Conservation (phyloP, 176 grass and related monocot genomes). For the Musa troglodytarum region DNA sequence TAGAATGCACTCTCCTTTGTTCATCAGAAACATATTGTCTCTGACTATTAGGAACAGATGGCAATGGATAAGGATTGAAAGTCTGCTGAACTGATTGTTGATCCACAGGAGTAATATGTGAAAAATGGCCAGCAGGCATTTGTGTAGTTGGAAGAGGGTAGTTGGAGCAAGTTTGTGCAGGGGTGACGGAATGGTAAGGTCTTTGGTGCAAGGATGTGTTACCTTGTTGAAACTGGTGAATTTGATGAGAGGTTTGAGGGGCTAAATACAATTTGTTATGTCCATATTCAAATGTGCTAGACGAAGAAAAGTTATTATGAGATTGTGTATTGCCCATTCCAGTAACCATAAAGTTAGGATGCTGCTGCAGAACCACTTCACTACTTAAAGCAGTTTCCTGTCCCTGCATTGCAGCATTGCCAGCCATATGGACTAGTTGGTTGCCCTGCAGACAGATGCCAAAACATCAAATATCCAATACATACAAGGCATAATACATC, state of each 20-base stretch:
- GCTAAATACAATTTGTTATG: constrained; percentile 45
- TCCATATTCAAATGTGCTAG: constrained; percentile 51
- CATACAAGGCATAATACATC: not conserved
- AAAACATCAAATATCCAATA: not conserved
- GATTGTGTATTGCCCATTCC: constrained; percentile 45
- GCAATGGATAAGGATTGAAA: constrained; percentile 44
- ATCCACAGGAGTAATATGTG: constrained; percentile 44
- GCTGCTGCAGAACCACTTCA: constrained; percentile 21
- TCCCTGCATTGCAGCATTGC: constrained; percentile 42
- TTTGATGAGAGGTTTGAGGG: constrained; percentile 47
- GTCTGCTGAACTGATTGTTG: constrained; percentile 49
- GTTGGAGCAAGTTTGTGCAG: constrained; percentile 37
- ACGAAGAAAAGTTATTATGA: constrained; percentile 34
- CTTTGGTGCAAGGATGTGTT: constrained; percentile 54
- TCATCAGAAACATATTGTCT: constrained; percentile 53
- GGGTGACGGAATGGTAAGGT: constrained; percentile 49
- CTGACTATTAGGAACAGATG: constrained; percentile 51
- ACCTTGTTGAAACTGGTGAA: constrained; percentile 54
- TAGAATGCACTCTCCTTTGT: constrained; percentile 49
- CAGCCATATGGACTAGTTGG: constrained; percentile 38
- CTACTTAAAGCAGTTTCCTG: constrained; percentile 26
- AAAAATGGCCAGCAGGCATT: constrained; percentile 12
- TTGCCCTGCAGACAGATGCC: constrained; percentile 38
- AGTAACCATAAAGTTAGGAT: constrained; percentile 35
- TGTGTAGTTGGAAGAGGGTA: constrained; percentile 29